Base-by-base conservation (phyloP, 257 asterid genomes). In the Anisodus acutangulus region DNA sequence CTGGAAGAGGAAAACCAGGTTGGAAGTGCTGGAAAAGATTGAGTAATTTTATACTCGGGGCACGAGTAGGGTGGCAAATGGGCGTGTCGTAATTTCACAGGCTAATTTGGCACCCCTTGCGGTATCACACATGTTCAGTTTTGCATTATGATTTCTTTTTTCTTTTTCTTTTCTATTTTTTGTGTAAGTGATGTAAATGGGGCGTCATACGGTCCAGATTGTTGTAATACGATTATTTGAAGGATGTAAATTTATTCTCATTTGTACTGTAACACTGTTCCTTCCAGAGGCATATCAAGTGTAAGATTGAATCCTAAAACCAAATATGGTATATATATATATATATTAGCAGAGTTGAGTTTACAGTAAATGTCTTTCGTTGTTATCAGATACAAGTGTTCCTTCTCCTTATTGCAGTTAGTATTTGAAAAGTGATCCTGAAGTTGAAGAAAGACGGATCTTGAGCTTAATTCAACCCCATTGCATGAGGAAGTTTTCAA, bases 1-100 rank as follows among this genome's bases (percentile, higher is more conserved):
- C 9, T 94, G 99, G 99, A 96, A 91, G 87, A 92, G 98, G 87
- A 96, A 92, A 89, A 93, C 95, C 81, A 91, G 97, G 90, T 85
- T 91, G 91, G 99, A 96, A 82, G 91, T 94, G 88, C 89, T 96
- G 85, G 99, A 94, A 87, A 96, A 90, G 90, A 92, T 96, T 16
- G 98, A 94, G 80, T 93, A 70, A 85, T 72, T 69, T 78, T 60
- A 41, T 79, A 84, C 70, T 16, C 78, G 3, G 78, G 35, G 4
- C 31, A 8, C 15, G 13, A 16, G 78, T 69, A 69, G 54, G 51
- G 26, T 39, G n/a, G n/a, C 53, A 68, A 68, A 68, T 8, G 78
- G 78, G 53, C 53, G 78, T 1, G 31, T 39, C 53, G 39, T 69
- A 69, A 7, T 69, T 69, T 39, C 78, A 69, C 39, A 13, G 78